Conservation (phyloP, 2,329 filamentous ascomycete species). For the Pseudocercospora ulei region DNA sequence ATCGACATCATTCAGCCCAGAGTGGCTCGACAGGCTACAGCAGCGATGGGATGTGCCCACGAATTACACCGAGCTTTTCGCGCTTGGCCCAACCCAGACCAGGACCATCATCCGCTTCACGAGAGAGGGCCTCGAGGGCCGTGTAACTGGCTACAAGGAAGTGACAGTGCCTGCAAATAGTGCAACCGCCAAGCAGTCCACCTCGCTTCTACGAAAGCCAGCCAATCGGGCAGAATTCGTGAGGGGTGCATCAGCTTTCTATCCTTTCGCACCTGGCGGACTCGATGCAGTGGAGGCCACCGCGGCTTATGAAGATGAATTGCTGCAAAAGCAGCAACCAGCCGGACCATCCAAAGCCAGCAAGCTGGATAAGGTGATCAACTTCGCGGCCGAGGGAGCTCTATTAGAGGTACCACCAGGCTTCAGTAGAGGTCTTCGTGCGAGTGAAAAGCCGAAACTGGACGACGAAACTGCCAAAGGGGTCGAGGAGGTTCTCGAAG, state of each 20-base stretch:
- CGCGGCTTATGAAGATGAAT: constrained; percentile 71
- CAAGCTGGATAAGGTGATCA: constrained; percentile 73
- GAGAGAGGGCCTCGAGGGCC: constrained; percentile 80
- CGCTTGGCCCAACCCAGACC: constrained; percentile 80
- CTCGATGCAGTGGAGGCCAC: constrained; percentile 77
- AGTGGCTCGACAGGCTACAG: constrained; percentile 83
- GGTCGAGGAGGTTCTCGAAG: constrained; percentile 55
- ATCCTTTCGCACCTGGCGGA: constrained; percentile 85
- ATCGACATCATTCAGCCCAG: constrained; percentile 64
- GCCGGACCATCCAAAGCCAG: constrained; percentile 37
- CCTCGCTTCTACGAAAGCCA: constrained; percentile 75
- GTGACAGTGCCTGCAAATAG: constrained; percentile 83
- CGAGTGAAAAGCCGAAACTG: constrained; percentile 51
- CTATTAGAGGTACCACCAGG: constrained; percentile 76
- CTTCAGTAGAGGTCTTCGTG: constrained; percentile 65
- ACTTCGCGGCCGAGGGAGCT: constrained; percentile 65
- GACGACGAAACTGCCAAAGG: constrained; percentile 53
- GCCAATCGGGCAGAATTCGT: constrained; percentile 84
- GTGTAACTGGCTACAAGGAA: constrained; percentile 87
- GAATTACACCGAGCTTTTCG: constrained; percentile 75
- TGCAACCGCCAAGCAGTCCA: constrained; percentile 90
- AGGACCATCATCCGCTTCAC: constrained; percentile 90
- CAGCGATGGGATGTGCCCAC: constrained; percentile 77
- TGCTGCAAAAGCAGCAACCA: constrained; percentile 42
- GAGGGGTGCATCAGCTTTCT: constrained; percentile 82